phyloP scores from a whole-genome alignment of 352 stramenopile genomes.

The Phytophthora agathidicida region DNA sequence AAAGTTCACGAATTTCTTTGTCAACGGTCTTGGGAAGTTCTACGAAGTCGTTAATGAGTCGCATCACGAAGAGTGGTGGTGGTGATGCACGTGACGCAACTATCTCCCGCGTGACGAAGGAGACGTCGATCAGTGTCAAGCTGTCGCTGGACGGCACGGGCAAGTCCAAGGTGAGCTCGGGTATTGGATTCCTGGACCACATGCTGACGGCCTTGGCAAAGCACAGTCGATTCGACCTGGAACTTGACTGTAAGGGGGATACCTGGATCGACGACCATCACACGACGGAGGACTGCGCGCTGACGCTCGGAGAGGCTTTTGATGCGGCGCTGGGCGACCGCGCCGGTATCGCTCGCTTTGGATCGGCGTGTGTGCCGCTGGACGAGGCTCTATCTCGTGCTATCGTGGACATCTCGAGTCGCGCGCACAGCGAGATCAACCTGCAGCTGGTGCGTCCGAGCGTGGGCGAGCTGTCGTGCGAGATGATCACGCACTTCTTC shows the following conservation, averaged over 20 bases:
- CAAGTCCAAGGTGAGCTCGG: constrained; percentile 84
- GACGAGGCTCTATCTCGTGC: constrained; percentile 92
- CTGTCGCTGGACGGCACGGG: constrained; percentile 91
- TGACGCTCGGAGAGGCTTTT: constrained; percentile 94
- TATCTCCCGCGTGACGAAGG: constrained; percentile 90
- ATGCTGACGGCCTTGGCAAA: constrained; percentile 91
- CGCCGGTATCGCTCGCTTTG: constrained; percentile 89
- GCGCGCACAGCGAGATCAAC: constrained; percentile 91
- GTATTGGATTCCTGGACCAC: constrained; percentile 93
- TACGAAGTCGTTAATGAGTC: too few species aligned
- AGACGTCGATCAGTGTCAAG: constrained; percentile 93
- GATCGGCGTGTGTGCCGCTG: constrained; percentile 87
- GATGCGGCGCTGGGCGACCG: constrained; percentile 91
- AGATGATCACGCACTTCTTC: constrained; percentile 97
- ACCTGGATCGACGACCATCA: constrained; percentile 98
- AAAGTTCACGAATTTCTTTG: too few species aligned
- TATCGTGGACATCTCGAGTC: constrained; percentile 95
- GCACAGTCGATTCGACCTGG: constrained; percentile 91
- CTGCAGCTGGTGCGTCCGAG: constrained; percentile 86
- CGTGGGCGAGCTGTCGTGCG: constrained; percentile 88
- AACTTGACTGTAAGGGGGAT: constrained; percentile 92
- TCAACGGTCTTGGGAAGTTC: too few species aligned
- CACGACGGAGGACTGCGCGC: constrained; percentile 94
- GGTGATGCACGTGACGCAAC: constrained; percentile 41
- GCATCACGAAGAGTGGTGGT: too few species aligned